Conservation (phyloP, 257 asterid genomes). For the Henckelia pumila region DNA sequence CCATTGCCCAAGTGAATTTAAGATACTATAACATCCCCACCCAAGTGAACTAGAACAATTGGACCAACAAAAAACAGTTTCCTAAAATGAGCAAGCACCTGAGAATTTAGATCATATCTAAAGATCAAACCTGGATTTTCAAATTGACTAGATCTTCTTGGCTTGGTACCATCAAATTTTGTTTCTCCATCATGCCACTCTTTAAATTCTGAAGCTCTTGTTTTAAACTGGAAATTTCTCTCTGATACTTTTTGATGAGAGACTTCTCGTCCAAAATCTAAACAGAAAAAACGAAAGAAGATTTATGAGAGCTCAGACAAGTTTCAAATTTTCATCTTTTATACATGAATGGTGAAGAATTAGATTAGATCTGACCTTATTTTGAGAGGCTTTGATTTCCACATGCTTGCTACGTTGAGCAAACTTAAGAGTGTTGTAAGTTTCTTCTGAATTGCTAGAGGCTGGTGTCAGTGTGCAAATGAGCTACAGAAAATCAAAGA, state of each 20-base stretch:
- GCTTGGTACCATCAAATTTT: constrained; percentile 43
- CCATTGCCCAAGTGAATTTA: constrained; percentile 3
- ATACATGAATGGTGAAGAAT: constrained; percentile 13
- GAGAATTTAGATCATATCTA: constrained; percentile 9
- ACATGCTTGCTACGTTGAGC: constrained; percentile 79
- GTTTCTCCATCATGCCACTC: constrained; percentile 74
- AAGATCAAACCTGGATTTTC: constrained; percentile 61
- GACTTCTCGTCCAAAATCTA: constrained; percentile 88
- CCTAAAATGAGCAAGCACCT: background rate
- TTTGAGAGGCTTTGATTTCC: constrained; percentile 65
- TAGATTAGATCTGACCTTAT: constrained; percentile 43
- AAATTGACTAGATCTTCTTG: constrained; percentile 74
- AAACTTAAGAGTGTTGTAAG: constrained; percentile 81
- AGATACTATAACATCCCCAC: background rate
- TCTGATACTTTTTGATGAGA: constrained; percentile 82
- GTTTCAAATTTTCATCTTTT: constrained; percentile 3
- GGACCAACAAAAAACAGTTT: constrained; percentile 13
- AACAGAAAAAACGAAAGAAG: constrained; percentile 21
- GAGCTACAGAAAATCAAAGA: constrained; percentile 53
- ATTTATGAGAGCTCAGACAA: constrained; percentile 18
- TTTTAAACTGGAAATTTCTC: constrained; percentile 69
- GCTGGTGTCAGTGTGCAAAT: constrained; percentile 85
- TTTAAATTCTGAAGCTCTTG: constrained; percentile 77
- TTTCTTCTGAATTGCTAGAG: constrained; percentile 73
- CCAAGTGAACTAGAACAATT: background rate